Percentiles rank a stretch among this genome's conserved stretches.
Evolutionary conservation across 2,329 filamentous ascomycete species (phyloP).

Genomic region (Xylariaceae sp.): DNA sequence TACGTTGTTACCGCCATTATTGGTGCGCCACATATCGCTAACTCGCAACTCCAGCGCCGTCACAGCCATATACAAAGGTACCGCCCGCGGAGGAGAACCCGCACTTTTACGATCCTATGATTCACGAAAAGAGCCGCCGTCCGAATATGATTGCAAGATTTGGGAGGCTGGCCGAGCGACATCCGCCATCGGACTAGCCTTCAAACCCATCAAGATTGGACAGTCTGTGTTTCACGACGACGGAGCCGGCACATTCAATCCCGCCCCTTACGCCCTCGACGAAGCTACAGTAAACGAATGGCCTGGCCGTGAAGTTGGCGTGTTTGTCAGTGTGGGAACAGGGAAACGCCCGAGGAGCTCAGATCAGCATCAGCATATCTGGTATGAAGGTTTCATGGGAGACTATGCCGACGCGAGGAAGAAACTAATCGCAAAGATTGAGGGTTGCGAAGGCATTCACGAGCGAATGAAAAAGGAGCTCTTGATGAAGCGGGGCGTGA

Average conservation of each 20-base stretch:
- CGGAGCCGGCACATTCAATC: conserved; percentile 87
- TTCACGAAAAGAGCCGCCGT: conserved; percentile 82
- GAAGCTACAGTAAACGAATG: conserved; percentile 91
- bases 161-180: conserved; percentile 98
- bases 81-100: conserved; percentile 60
- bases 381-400: conserved; percentile 92
- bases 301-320: conserved; percentile 87
- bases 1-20: conserved; percentile 41
- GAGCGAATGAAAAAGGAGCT: conserved; percentile 78
- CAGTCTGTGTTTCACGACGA: conserved; percentile 94
- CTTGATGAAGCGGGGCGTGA: conserved; percentile 71
- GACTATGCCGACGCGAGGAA: conserved; percentile 87
- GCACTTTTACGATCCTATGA: conserved; percentile 88
- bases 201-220: conserved; percentile 91
- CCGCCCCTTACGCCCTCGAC: conserved; percentile 76
- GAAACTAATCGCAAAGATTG: conserved; percentile 83
- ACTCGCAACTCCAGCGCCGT: conserved; percentile 60
- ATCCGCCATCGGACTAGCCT: conserved; percentile 81
- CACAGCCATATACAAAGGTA: conserved; percentile 85
- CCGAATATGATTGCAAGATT: conserved; percentile 89
- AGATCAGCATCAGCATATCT: conserved; percentile 68
- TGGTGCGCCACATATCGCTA: conserved; percentile 17
- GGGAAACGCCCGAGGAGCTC: conserved; percentile 67
- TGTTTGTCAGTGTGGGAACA: conserved; percentile 91
- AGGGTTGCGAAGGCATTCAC: conserved; percentile 89